Conservation (phyloP, 73 alveolate genomes). For the Paramecium primaurelia region DNA sequence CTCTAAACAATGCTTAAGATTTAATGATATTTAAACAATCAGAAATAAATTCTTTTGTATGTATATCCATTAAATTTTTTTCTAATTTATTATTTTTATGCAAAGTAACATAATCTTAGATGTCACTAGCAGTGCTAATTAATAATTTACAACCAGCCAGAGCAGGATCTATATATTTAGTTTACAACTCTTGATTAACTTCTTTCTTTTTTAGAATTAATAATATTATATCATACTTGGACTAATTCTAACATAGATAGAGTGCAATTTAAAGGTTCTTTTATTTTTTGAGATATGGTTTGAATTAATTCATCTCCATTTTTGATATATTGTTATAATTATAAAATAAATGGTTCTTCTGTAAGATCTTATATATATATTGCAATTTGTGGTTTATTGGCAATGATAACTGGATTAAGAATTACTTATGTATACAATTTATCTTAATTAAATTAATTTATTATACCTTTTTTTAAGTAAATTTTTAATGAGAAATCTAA, state of each 20-base stretch:
- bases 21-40: not conserved
- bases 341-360: not conserved
- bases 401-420: not conserved
- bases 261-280: conserved; percentile 30
- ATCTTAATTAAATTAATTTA: not conserved
- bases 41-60: not conserved
- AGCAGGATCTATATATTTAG: not conserved
- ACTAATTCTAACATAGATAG: conserved; percentile 20
- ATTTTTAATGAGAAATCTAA: conserved; percentile 20
- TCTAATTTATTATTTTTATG: not conserved
- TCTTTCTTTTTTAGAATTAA: not conserved
- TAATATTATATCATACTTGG: not conserved
- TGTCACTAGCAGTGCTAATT: not conserved
- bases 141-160: conserved; percentile 21
- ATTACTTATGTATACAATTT: not conserved
- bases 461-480: not conserved
- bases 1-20: conserved; percentile 21
- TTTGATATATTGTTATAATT: not conserved
- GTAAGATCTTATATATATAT: not conserved
- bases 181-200: not conserved
- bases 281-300: not conserved
- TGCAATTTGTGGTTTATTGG: not conserved
- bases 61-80: not conserved
- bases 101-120: conserved; percentile 3
- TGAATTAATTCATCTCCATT: not conserved